A percentile compares a stretch with the other conserved stretches of the same genome.
These are phyloP conservation scores for Actinomortierella wolfii DNA, from an alignment of 371 early-diverging fungal genomes.

Conservation along the genomic window DNA sequence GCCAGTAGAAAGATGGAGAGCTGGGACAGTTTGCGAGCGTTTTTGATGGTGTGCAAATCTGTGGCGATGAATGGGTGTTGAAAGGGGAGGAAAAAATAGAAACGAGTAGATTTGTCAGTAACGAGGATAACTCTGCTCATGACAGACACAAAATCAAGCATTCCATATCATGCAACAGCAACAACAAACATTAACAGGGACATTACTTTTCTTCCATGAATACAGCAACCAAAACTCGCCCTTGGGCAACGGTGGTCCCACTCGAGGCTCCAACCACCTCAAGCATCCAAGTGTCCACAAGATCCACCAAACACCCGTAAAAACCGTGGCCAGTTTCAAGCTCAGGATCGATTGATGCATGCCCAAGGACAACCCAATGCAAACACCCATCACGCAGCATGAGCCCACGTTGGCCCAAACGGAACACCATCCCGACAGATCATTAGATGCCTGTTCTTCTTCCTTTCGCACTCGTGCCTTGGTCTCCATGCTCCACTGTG, in stretches of 20 bases:
- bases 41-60: conserved; percentile 39
- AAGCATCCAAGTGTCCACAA: conserved; percentile 39
- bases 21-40: conserved; percentile 53
- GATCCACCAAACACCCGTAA: conserved; percentile 60
- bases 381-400: conserved; percentile 42
- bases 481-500: conserved; percentile 45
- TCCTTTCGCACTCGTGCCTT: conserved; percentile 28
- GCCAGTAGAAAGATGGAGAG: conserved; percentile 59
- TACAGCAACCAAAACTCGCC: conserved; percentile 50
- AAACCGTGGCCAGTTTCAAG: conserved; percentile 54
- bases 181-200: not conserved
- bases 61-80: too few species aligned
- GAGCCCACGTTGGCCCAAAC: conserved; percentile 51
- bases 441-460: conserved; percentile 43
- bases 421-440: conserved; percentile 47
- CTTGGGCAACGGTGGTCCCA: conserved; percentile 64
- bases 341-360: conserved; percentile 30
- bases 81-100: too few species aligned
- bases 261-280: conserved; percentile 52
- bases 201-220: conserved; percentile 48
- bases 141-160: too few species aligned
- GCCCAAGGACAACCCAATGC: conserved; percentile 25
- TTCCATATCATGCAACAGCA: too few species aligned
- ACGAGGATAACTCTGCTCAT: too few species aligned
- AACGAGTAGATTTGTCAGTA: too few species aligned